Base-by-base conservation (phyloP, 495 filamentous ascomycete genomes). In the Daldinia concentrica region DNA sequence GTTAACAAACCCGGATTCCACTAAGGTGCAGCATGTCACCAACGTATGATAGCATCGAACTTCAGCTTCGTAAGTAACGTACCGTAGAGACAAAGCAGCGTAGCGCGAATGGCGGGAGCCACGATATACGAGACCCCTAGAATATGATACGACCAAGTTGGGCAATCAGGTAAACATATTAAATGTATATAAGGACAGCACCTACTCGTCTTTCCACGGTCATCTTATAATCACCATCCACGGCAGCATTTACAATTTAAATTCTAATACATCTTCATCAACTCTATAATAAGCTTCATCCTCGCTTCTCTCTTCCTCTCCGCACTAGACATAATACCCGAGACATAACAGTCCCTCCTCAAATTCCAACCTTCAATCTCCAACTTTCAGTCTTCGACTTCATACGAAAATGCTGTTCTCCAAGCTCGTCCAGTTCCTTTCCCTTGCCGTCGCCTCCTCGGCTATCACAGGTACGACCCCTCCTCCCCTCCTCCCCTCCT, bases 371-470 rank as follows among this genome's bases (percentile, higher is more conserved):
- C 51, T 48, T 62, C 50, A 19, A 27, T 27, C 22, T 7, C 5
- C 48, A 51, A 51, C 24, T n/a, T 48, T 62, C 50, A 19, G 19
- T 27, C 22, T 7, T 12, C 48, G 27, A 51, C 24, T 9, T 15
- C 30, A 48, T 45, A 36, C 62, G 39, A 86, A 67, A 76, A 88
- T 88, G 86, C 83, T 85, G 71, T 79, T 87, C 79, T 78, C 80
- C 78, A 83, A 80, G 62, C 72, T 79, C 73, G 32, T 34, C 55
- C 68, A 68, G 50, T 36, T 74, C 64, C 73, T 73, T 26, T 66
- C 71, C 43, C 51, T 71, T 30, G 58, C 57, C 27, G 71, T 61
- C 66, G 71, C 71, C 51, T 66, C 71, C 51, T 73, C 71, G 71
- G 71, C 70, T 30, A 34, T 52, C 43, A 32, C 22, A 1, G 58